Evolutionary conservation across 2,329 filamentous ascomycete species (phyloP), one percentile per base, ranked within the genome.

Genomic region (Colletotrichum chrysophilum): DNA sequence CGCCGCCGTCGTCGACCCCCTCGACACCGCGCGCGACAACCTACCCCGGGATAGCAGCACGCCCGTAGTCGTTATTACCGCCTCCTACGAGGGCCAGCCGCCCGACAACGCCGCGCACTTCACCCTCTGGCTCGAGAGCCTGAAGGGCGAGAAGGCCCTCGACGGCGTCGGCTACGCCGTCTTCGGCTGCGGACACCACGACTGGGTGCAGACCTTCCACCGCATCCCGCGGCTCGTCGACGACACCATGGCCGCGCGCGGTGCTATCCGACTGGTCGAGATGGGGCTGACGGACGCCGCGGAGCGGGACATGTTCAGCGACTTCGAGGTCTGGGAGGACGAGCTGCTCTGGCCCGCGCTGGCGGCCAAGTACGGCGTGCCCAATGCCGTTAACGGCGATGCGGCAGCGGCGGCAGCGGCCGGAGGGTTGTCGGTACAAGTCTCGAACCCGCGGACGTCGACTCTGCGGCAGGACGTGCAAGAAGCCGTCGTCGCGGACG

Each of bases 21-120:
- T 94, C 61, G 91, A 95, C 79, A 85, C 87, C 0, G 91, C 90
- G 0, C 88, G 88, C 6, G 88, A 90, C 64, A 87, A 88, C 9
- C 79, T 94, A 0, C 89, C 92, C 0, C 90, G 85, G 66, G 85
- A 88, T 21, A 86, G 89, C 43, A 4, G 1, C 43, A 52, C 43
- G 16, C 92, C 93, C 0, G 86, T 93, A 0, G 85, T 94, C 14
- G 86, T 95, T 71, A 88, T 95, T 76, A 91, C 91, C 0, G 89
- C 93, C 0, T 92, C 90, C 3, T 95, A 95, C 79, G 93, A 95
- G 79, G 93, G 94, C 2, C 87, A 93, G 68, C 92, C 93, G 0
- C 90, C 93, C 0, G 92, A 94, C 77, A 94, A 95, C 74, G 93
- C 93, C 0, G 87, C 85, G 0, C 87, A 91, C 62, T 95, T 95